These are phyloP conservation scores for Lecanoromycetidae sp. DNA, from an alignment of 2,329 filamentous ascomycete species.

Conservation along the genomic window DNA sequence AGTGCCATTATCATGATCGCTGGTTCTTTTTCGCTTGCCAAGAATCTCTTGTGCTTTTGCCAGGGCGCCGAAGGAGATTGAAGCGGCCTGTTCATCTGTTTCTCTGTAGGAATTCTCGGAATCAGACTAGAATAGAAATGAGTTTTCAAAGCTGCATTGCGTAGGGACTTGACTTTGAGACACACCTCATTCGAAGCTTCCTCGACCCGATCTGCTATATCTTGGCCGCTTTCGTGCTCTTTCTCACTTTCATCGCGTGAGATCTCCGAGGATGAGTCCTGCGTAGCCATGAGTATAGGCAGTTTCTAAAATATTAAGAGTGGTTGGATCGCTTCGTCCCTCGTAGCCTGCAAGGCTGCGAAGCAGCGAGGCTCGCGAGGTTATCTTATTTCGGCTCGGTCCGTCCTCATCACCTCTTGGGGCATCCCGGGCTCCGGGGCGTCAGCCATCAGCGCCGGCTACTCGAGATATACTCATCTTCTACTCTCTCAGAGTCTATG, in stretches of 20 bases:
- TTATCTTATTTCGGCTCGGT: neutral
- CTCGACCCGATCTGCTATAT: too few species aligned
- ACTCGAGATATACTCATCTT: too few species aligned
- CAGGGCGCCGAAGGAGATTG: constrained; percentile 78
- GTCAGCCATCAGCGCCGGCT: neutral
- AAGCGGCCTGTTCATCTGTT: constrained; percentile 30
- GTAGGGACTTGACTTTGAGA: neutral
- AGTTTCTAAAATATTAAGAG: too few species aligned
- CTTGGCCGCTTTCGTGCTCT: neutral
- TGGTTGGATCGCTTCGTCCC: too few species aligned
- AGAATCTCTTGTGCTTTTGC: constrained; percentile 72
- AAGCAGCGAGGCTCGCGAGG: too few species aligned
- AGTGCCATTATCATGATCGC: constrained; percentile 18
- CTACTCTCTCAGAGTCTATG: too few species aligned
- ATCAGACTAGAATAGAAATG: neutral
- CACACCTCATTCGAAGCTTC: neutral
- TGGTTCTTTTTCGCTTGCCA: constrained; percentile 27
- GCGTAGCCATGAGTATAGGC: too few species aligned
- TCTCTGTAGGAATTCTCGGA: neutral
- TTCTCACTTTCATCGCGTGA: neutral
- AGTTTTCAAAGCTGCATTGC: too few species aligned
- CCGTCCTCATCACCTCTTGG: too few species aligned
- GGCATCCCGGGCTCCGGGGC: too few species aligned
- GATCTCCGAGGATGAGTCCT: neutral
- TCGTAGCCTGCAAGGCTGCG: too few species aligned